Conservation (phyloP, 2,329 filamentous ascomycete species). For the Aspergillus udagawae region DNA sequence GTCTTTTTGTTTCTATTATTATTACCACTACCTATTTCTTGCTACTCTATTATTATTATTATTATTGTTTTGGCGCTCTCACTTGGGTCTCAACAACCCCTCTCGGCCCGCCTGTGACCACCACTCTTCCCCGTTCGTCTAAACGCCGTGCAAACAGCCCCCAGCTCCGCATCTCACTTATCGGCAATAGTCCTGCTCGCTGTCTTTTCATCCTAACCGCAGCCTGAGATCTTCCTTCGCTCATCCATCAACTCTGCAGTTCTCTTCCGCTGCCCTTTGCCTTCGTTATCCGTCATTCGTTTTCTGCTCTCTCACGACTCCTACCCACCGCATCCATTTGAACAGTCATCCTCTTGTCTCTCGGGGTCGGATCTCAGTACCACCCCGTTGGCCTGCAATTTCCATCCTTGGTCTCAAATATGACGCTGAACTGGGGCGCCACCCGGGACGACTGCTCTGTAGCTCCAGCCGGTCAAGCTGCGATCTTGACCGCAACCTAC, state of each 20-base stretch:
- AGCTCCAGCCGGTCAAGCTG: conserved; percentile 34
- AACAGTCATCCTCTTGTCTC: not conserved
- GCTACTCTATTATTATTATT: conserved; percentile 7
- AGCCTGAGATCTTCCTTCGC: not conserved
- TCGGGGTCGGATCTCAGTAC: conserved; percentile 11
- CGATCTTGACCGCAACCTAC: conserved; percentile 32
- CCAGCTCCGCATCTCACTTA: conserved; percentile 2
- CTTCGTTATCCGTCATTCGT: not conserved
- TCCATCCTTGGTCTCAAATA: conserved; percentile 25
- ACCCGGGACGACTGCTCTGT: conserved; percentile 36
- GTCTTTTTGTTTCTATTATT: not conserved
- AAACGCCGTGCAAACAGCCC: conserved; percentile 24
- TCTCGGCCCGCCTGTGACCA: conserved; percentile 19
- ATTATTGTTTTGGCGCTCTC: conserved; percentile 8
- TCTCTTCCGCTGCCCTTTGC: not conserved
- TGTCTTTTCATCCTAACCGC: conserved; percentile 2
- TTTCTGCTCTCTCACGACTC: not conserved
- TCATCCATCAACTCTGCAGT: not conserved
- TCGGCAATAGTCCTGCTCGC: conserved; percentile 3
- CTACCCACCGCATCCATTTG: not conserved
- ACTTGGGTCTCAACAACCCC: conserved; percentile 15
- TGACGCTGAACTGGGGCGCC: conserved; percentile 35
- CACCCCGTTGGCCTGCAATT: conserved; percentile 14
- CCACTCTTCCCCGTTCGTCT: conserved; percentile 8
- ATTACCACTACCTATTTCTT: not conserved